These are phyloP conservation scores for Citrullus amarus DNA, from an alignment of 306 rosid genomes.

Conservation along the genomic window DNA sequence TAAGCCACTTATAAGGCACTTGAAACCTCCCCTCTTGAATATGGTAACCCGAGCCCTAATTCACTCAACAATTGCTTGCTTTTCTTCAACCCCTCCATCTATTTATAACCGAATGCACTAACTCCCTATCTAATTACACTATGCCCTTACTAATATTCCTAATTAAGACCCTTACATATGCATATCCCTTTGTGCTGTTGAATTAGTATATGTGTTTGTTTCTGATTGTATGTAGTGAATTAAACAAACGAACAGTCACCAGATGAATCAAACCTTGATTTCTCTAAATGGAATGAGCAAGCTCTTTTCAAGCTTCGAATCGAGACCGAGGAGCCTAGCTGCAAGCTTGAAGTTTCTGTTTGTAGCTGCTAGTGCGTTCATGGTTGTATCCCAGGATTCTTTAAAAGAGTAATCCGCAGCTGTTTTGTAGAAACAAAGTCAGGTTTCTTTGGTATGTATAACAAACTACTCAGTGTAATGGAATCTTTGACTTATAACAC, in stretches of 20 bases:
- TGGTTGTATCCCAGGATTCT: slow-evolving; percentile 4
- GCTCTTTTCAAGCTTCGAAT: slow-evolving; percentile 88
- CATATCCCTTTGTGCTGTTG: not conserved
- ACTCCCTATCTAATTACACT: too few relatives aligned
- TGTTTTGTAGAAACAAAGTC: not conserved
- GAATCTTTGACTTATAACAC: not conserved
- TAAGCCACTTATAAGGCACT: too few relatives aligned
- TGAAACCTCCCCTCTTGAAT: too few relatives aligned
- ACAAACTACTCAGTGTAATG: not conserved
- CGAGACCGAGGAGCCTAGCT: slow-evolving; percentile 74
- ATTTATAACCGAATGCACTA: too few relatives aligned
- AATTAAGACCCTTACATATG: too few relatives aligned
- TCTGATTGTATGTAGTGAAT: not conserved
- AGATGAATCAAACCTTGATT: slow-evolving; percentile 44
- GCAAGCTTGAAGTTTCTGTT: slow-evolving; percentile 92
- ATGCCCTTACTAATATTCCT: too few relatives aligned
- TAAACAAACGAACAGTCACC: not conserved
- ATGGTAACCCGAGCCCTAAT: too few relatives aligned
- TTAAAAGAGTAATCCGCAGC: not conserved
- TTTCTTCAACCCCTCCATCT: too few relatives aligned
- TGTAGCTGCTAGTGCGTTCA: slow-evolving; percentile 93
- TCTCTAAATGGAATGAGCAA: slow-evolving; percentile 88
- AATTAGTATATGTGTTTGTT: not conserved
- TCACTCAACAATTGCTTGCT: too few relatives aligned
- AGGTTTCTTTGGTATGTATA: not conserved